These are phyloP conservation scores for Marsdenia floribunda DNA, from an alignment of 257 asterid species.

Conservation along the genomic window DNA sequence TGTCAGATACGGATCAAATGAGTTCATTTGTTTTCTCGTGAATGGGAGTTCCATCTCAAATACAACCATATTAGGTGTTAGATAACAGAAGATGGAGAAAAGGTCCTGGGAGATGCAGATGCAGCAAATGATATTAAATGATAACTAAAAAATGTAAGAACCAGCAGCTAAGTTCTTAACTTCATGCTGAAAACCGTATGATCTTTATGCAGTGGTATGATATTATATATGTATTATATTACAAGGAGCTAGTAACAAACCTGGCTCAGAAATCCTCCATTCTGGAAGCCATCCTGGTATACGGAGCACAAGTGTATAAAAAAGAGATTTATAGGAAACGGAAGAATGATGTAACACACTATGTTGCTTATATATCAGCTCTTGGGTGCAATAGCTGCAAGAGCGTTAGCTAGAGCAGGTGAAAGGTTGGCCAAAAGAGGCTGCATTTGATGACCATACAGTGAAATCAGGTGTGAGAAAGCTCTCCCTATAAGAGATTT, in stretches of 20 bases:
- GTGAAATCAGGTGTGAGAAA: slow-evolving; percentile 76
- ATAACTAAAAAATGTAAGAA: too few species aligned
- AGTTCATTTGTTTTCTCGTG: too few species aligned
- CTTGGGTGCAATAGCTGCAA: slow-evolving; percentile 78
- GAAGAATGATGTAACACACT: background rate
- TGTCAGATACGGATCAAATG: too few species aligned
- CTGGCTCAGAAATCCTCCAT: slow-evolving; percentile 6
- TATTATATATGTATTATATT: background rate
- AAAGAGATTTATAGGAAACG: background rate
- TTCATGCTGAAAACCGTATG: background rate
- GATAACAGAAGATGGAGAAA: too few species aligned
- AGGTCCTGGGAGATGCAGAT: too few species aligned
- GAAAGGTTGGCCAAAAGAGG: slow-evolving; percentile 82
- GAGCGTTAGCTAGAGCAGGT: slow-evolving; percentile 80
- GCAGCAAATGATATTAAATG: background rate
- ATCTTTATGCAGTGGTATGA: background rate
- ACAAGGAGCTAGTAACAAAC: background rate
- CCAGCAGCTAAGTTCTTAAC: too few species aligned
- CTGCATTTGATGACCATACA: slow-evolving; percentile 89
- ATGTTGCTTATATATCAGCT: slow-evolving; percentile 37
- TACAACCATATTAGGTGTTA: too few species aligned
- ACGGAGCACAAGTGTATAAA: background rate
- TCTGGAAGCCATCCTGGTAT: slow-evolving; percentile 2
- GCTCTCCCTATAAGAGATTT: slow-evolving; percentile 84
- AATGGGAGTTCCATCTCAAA: too few species aligned